Percentiles rank a stretch among this genome's conserved stretches.
Conservation (phyloP, 1,284 basidiomycete genomes). For the Pseudozyma tsukubaensis region DNA sequence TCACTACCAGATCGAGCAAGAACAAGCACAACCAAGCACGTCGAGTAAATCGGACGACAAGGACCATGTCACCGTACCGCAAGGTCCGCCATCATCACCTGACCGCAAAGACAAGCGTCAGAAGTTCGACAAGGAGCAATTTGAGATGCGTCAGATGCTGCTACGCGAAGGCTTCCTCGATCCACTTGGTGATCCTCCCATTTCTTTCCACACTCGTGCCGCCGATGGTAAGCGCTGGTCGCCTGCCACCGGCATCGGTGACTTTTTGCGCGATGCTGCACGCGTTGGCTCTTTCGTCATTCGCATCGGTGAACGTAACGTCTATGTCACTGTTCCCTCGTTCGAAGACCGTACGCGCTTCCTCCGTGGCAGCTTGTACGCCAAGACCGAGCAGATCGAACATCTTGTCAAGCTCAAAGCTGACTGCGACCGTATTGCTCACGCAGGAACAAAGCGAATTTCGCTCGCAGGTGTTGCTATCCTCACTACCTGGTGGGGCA, state of each 20-base stretch:
- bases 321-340: conserved; percentile 55
- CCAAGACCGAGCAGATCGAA: conserved; percentile 58
- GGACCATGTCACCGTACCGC: conserved; percentile 24
- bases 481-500: conserved; percentile 56
- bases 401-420: conserved; percentile 53
- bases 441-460: conserved; percentile 50
- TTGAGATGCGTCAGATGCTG: conserved; percentile 43
- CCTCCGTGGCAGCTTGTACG: conserved; percentile 48
- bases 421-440: conserved; percentile 58
- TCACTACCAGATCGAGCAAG: conserved; percentile 22
- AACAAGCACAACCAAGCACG: not conserved
- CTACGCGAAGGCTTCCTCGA: conserved; percentile 49
- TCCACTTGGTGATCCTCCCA: conserved; percentile 54
- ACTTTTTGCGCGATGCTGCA: conserved; percentile 60
- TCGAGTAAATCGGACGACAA: conserved; percentile 2
- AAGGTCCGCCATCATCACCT: conserved; percentile 30
- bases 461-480: conserved; percentile 56
- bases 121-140: conserved; percentile 29
- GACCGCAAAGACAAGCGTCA: conserved; percentile 42
- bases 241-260: conserved; percentile 61
- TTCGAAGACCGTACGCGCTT: conserved; percentile 62
- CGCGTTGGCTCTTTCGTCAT: conserved; percentile 59
- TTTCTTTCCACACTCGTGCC: conserved; percentile 58
- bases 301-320: conserved; percentile 51
- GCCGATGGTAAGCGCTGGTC: conserved; percentile 60